These are phyloP conservation scores for Chrysanthemum lavandulifolium DNA, from an alignment of 129 eudicot genomes.

Conservation along the genomic window DNA sequence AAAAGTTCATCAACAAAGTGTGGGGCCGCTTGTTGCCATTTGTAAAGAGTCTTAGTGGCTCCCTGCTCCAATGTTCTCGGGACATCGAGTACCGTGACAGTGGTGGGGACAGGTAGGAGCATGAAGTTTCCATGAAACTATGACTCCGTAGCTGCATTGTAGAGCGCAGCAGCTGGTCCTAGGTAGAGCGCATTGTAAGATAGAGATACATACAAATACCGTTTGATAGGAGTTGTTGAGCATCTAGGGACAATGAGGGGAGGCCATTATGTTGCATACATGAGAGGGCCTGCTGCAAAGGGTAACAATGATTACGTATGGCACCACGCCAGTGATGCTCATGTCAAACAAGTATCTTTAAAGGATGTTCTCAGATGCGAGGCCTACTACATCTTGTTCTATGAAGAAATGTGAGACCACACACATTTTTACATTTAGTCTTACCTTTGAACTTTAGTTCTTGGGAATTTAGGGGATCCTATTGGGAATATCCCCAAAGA, in stretches of 20 bases:
- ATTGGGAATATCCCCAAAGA: constrained; percentile 25
- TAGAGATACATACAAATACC: constrained; percentile 35
- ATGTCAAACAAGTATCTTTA: constrained; percentile 55
- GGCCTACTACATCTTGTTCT: constrained; percentile 82
- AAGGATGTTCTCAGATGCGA: constrained; percentile 67
- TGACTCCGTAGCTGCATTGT: constrained; percentile 16
- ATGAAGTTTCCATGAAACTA: constrained; percentile 2
- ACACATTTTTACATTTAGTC: background rate
- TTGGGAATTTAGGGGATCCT: constrained; percentile 24
- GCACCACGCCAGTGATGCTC: constrained; percentile 77
- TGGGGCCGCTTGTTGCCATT: too few relatives aligned
- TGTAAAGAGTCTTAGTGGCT: constrained; percentile 7
- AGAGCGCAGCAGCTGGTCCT: too few relatives aligned
- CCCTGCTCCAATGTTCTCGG: constrained; percentile 35
- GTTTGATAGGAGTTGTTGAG: constrained; percentile 76
- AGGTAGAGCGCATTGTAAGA: background rate
- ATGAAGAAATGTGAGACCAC: constrained; percentile 41
- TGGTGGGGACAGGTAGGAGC: background rate
- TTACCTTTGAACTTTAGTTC: background rate
- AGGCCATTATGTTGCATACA: constrained; percentile 87
- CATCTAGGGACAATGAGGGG: constrained; percentile 75
- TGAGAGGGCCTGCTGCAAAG: constrained; percentile 47
- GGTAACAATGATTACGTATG: constrained; percentile 38
- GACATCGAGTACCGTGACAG: constrained; percentile 43
- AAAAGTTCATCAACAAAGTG: constrained; percentile 45